phyloP scores from a whole-genome alignment of 495 filamentous ascomycete genomes.

The Schizothecium vesticola region DNA sequence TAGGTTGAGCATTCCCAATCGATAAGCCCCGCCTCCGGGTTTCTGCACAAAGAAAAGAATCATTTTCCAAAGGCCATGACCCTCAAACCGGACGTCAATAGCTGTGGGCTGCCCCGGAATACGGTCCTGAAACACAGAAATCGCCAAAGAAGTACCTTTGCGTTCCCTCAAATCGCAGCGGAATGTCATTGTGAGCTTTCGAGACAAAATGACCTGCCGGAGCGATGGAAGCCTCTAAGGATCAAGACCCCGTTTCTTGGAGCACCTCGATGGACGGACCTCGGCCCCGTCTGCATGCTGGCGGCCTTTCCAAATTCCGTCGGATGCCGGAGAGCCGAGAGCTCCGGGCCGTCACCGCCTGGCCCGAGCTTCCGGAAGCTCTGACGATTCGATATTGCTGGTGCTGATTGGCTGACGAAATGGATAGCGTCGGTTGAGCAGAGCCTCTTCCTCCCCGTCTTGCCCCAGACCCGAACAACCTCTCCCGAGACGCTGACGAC shows the following conservation, averaged over 20 bases:
- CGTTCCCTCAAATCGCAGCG: no score
- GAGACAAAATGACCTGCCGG: not conserved
- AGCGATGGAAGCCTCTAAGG: not conserved
- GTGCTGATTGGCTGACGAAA: not conserved
- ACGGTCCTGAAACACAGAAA: no score
- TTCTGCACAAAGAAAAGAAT: not conserved
- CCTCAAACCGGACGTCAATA: not conserved
- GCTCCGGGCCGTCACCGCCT: not conserved
- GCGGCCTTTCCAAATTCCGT: not conserved
- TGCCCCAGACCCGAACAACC: not conserved
- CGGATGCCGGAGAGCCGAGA: not conserved
- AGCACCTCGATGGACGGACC: not conserved
- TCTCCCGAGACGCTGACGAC: not conserved
- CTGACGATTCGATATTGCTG: not conserved
- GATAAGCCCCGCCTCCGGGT: not conserved
- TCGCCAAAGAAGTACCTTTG: no score
- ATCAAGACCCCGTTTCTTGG: not conserved
- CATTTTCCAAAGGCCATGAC: not conserved
- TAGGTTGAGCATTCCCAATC: not conserved
- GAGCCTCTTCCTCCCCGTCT: not conserved
- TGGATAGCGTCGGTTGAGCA: constrained; percentile 8
- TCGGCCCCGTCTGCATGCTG: no score
- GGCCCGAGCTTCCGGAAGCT: not conserved
- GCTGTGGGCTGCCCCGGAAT: not conserved
- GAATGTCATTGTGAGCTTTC: not conserved